Evolutionary conservation across 345 rosid genomes (phyloP).

Genomic region (Hibiscus trionum): DNA sequence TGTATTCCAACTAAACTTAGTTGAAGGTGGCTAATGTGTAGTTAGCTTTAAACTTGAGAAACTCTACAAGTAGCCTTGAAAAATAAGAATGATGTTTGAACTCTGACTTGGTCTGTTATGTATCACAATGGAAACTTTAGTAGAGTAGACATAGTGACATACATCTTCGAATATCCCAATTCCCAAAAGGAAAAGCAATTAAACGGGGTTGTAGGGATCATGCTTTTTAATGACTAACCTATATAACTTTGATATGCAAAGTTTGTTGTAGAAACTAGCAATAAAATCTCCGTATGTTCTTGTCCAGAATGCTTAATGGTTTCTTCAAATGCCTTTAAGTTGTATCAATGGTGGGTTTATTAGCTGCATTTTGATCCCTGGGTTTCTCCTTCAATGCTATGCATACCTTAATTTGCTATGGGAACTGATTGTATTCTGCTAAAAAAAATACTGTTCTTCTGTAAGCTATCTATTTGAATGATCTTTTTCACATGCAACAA

Average conservation of each 20-base stretch:
- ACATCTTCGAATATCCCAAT: not conserved
- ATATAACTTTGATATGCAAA: not conserved
- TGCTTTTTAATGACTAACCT: not conserved
- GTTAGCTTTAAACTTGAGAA: not conserved
- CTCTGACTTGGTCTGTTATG: not conserved
- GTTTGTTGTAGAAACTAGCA: slow-evolving; percentile 4
- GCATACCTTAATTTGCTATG: not conserved
- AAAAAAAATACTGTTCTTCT: not conserved
- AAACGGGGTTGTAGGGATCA: not conserved
- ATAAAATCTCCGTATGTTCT: not conserved
- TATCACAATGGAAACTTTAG: not conserved
- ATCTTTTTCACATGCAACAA: not conserved
- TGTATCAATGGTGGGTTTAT: not conserved
- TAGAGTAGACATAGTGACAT: not conserved
- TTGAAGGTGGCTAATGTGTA: not conserved
- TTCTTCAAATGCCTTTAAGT: not conserved
- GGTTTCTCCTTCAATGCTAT: not conserved
- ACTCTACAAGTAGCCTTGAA: not conserved
- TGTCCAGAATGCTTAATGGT: not conserved
- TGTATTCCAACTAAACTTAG: not conserved
- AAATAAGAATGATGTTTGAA: not conserved
- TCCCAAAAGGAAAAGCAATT: not conserved
- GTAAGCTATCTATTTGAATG: not conserved
- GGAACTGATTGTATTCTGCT: not conserved
- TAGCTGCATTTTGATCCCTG: not conserved